A percentile compares a stretch with the other conserved stretches of the same genome.
These are phyloP conservation scores for Toxoplasma gondii DNA, from an alignment of 169 alveolate genomes.

Conservation along the genomic window DNA sequence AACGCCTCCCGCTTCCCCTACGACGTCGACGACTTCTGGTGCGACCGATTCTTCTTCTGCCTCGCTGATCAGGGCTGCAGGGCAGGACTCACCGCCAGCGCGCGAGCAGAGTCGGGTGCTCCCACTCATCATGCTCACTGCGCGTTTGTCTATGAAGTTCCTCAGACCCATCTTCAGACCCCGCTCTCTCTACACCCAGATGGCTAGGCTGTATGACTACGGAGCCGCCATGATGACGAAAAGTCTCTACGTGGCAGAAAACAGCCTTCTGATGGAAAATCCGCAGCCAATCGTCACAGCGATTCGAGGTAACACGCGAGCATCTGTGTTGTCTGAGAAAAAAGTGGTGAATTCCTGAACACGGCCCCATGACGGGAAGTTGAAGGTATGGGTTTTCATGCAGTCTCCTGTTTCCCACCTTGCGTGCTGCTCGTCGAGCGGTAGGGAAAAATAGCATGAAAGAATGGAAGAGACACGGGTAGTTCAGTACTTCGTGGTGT, in stretches of 20 bases:
- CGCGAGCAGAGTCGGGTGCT: neutral
- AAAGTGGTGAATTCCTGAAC: no score
- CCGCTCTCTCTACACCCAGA: neutral
- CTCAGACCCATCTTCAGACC: conserved; percentile 33
- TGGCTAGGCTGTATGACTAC: neutral
- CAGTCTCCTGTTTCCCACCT: no score
- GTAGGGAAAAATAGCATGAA: no score
- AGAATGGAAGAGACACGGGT: no score
- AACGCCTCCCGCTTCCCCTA: neutral
- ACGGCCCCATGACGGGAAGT: no score
- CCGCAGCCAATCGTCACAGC: neutral
- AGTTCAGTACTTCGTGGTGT: no score
- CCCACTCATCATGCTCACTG: conserved; percentile 35
- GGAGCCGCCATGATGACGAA: conserved; percentile 3
- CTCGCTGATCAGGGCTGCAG: no score
- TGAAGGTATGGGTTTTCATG: no score
- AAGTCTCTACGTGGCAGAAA: neutral
- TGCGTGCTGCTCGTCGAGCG: no score
- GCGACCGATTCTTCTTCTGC: no score
- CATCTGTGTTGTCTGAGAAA: neutral
- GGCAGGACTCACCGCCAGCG: no score
- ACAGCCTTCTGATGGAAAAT: neutral
- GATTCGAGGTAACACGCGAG: neutral
- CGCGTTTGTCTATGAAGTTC: neutral
- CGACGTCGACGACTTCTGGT: no score